Conservation (phyloP, 1,284 basidiomycete genomes). For the Moniliophthora roreri region DNA sequence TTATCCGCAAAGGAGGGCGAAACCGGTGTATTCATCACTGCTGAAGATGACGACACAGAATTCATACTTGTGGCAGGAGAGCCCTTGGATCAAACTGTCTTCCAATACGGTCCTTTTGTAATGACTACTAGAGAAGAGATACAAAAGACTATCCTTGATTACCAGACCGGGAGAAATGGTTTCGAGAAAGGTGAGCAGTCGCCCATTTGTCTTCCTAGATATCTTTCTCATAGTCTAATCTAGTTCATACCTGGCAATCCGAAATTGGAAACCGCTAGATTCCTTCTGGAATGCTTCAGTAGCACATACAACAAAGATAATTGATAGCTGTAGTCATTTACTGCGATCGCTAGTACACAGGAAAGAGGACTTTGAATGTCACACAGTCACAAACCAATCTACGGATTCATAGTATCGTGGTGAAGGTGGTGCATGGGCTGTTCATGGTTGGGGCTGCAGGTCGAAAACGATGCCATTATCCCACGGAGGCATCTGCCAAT, state of each 20-base stretch:
- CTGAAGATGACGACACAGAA: slow-evolving; percentile 61
- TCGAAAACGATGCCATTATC: no score
- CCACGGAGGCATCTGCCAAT: no score
- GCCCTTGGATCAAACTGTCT: slow-evolving; percentile 85
- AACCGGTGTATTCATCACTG: slow-evolving; percentile 63
- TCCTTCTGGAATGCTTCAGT: no score
- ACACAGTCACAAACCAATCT: no score
- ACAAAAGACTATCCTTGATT: slow-evolving; percentile 81
- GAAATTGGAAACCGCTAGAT: slow-evolving; percentile 58
- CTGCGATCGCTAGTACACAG: no score
- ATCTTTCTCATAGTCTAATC: background rate
- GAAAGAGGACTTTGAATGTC: no score
- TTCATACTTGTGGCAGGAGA: slow-evolving; percentile 82
- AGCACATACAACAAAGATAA: no score
- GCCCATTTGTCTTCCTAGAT: background rate
- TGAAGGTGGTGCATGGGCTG: no score
- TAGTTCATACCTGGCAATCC: slow-evolving; percentile 83
- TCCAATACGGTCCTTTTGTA: slow-evolving; percentile 89
- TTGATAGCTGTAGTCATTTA: no score
- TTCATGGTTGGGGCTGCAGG: no score
- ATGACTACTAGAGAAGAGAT: slow-evolving; percentile 83
- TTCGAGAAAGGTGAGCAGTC: slow-evolving; percentile 64
- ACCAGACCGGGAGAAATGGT: slow-evolving; percentile 77
- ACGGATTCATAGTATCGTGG: no score
- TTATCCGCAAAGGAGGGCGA: slow-evolving; percentile 57